Evolutionary conservation across 768 basidiomycete species (phyloP).

Genomic region (Dentipellis fragilis): DNA sequence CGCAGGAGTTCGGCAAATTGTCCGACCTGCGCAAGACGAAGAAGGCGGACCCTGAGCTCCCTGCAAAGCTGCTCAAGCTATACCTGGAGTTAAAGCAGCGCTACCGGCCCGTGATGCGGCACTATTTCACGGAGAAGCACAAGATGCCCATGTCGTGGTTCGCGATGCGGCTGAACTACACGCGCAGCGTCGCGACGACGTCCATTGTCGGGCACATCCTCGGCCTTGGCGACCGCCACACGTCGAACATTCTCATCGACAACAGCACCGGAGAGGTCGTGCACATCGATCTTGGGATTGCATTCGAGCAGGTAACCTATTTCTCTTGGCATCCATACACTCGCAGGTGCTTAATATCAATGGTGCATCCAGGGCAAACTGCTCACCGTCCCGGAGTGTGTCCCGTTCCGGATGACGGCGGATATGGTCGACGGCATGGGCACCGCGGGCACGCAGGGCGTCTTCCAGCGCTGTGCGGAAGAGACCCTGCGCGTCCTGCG

Average conservation of each 20-base stretch:
- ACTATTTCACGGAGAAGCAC: slow-evolving; percentile 88
- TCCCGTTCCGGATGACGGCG: slow-evolving; percentile 90
- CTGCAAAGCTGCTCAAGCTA: slow-evolving; percentile 21
- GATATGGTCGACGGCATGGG: slow-evolving; percentile 96
- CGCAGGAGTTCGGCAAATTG: slow-evolving; percentile 24
- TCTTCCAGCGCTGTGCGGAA: slow-evolving; percentile 91
- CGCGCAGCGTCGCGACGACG: slow-evolving; percentile 85
- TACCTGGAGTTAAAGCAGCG: slow-evolving; percentile 22
- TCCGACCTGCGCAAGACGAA: slow-evolving; percentile 23
- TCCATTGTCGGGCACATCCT: slow-evolving; percentile 91
- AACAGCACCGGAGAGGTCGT: slow-evolving; percentile 75
- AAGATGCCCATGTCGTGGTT: slow-evolving; percentile 90
- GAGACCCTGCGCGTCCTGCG: slow-evolving; percentile 89
- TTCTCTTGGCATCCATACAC: background rate
- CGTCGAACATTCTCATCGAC: slow-evolving; percentile 87
- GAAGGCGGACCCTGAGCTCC: slow-evolving; percentile 12
- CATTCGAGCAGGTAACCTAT: slow-evolving; percentile 77
- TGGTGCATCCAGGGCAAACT: slow-evolving; percentile 54
- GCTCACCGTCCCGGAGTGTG: slow-evolving; percentile 71
- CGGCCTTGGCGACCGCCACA: slow-evolving; percentile 89
- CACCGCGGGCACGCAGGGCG: slow-evolving; percentile 79
- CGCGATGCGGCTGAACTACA: slow-evolving; percentile 79
- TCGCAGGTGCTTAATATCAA: background rate
- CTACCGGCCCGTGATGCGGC: slow-evolving; percentile 83
- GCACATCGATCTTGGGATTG: slow-evolving; percentile 94